phyloP scores from a whole-genome alignment of 371 early-diverging fungal species.

The Mortierella sp. region DNA sequence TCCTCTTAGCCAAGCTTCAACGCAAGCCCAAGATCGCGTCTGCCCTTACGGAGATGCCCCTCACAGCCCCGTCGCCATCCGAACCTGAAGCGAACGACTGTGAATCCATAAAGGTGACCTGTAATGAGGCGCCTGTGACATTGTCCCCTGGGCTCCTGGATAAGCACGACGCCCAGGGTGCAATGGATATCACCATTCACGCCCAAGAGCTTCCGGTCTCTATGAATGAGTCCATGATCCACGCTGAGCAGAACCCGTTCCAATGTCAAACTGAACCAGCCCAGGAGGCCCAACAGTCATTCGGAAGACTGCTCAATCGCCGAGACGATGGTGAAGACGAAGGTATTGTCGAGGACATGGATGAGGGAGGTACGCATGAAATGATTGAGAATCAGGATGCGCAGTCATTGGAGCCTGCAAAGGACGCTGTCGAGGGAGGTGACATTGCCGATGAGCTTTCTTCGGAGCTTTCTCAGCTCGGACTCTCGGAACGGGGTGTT shows the following conservation, averaged over 20 bases:
- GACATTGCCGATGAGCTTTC: constrained; percentile 29
- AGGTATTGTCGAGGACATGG: not conserved
- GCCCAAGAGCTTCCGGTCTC: not conserved
- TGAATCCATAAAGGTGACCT: not conserved
- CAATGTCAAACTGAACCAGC: not conserved
- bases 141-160: not conserved
- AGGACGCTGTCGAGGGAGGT: not conserved
- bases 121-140: not conserved
- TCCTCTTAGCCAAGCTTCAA: constrained; percentile 23
- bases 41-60: not conserved
- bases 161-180: not conserved
- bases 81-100: not conserved
- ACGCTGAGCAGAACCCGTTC: not conserved
- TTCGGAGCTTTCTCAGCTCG: constrained; percentile 38
- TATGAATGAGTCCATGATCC: not conserved
- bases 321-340: not conserved
- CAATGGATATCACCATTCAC: not conserved
- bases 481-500: constrained; percentile 18
- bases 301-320: not conserved
- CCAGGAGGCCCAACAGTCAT: not conserved
- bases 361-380: not conserved
- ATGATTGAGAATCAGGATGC: not conserved
- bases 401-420: not conserved
- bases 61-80: not conserved
- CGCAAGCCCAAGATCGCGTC: constrained; percentile 26